Percentiles rank a stretch among this genome's conserved stretches.
Conservation (phyloP, 73 alveolate species). For the Tetrahymena thermophila region DNA sequence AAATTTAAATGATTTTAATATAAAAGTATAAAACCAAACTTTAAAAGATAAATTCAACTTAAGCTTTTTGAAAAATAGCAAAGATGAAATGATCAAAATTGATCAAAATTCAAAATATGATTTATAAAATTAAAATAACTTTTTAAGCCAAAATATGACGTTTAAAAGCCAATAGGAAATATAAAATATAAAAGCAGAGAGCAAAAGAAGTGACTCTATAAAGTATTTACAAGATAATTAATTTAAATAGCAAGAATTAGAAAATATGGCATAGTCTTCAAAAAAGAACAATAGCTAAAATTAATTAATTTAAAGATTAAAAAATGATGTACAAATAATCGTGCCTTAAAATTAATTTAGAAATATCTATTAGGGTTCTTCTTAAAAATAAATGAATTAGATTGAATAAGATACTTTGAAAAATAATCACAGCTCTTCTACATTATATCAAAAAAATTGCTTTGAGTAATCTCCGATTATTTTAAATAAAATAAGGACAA, state of each 20-base stretch:
- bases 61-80: no score
- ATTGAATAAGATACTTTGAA: not conserved
- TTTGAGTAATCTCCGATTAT: not conserved
- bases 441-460: not conserved
- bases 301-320: not conserved
- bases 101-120: not conserved
- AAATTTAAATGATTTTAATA: no score
- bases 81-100: not conserved
- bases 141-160: not conserved
- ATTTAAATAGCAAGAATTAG: not conserved
- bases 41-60: not conserved
- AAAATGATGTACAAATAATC: not conserved
- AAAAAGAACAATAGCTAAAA: not conserved
- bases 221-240: not conserved
- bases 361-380: not conserved
- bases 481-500: no score
- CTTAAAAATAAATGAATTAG: not conserved
- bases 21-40: no score
- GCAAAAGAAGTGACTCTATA: not conserved
- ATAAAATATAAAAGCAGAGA: not conserved
- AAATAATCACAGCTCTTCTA: not conserved
- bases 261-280: not conserved
- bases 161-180: not conserved
- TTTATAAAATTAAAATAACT: no score
- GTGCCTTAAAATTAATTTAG: not conserved